Conservation (phyloP, 1,139 yeast species). For the Magnusiomyces fungicola region DNA sequence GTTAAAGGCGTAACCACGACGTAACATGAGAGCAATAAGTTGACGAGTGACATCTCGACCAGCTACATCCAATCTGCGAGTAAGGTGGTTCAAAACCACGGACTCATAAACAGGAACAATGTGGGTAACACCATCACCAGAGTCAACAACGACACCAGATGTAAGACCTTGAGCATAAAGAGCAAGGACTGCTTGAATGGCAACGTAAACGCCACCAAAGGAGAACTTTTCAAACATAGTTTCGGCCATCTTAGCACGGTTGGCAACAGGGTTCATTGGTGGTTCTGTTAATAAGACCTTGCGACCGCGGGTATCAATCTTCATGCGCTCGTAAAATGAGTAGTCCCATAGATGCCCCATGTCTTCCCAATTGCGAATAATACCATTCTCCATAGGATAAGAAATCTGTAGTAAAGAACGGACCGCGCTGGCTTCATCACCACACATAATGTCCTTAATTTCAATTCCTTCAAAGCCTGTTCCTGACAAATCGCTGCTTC, state of each 20-base stretch:
- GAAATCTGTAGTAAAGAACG: constrained; percentile 84
- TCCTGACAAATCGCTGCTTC: constrained; percentile 48
- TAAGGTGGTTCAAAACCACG: constrained; percentile 87
- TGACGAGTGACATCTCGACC: constrained; percentile 97
- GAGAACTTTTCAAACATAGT: constrained; percentile 96
- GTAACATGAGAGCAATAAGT: constrained; percentile 77
- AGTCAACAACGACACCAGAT: constrained; percentile 97
- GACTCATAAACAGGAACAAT: constrained; percentile 97
- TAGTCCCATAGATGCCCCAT: constrained; percentile 99
- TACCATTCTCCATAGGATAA: constrained; percentile 98
- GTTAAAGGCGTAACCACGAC: constrained; percentile 96
- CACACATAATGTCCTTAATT: constrained; percentile 92
- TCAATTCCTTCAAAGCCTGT: constrained; percentile 33
- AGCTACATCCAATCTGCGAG: constrained; percentile 90
- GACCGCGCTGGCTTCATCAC: constrained; percentile 88
- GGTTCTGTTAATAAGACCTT: constrained; percentile 91
- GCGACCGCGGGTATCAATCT: constrained; percentile 64
- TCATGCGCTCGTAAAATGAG: constrained; percentile 87
- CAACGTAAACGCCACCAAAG: constrained; percentile 95
- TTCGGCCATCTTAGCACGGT: constrained; percentile 90
- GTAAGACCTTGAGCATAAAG: constrained; percentile 94
- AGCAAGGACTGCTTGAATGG: constrained; percentile 96
- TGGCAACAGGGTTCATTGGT: constrained; percentile 93
- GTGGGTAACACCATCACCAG: constrained; percentile 94
- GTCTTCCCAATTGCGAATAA: constrained; percentile 96